Base-by-base conservation (phyloP, 805 yeast genomes). In the Candida ficus region DNA sequence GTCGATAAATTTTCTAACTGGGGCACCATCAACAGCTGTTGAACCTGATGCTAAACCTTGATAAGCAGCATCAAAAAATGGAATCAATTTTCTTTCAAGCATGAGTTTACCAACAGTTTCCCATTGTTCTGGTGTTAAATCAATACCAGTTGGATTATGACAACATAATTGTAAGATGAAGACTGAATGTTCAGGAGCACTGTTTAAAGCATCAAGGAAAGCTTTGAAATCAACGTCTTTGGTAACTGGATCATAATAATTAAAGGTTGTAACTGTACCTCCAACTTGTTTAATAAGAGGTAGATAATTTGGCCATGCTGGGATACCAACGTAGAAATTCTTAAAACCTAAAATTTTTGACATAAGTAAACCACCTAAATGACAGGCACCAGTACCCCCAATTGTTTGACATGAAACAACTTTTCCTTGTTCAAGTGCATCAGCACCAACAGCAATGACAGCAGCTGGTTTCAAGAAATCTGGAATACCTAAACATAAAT, bases 291-390 rank as follows among this genome's bases (percentile, higher is more conserved):
- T 69, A 60, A 89, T 91, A 49, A 91, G 84, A 60, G 81, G 88
- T 60, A 74, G 71, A 67, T 91, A 98, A 69, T 93, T 93, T 38
- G 93, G 95, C 99, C 99, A 91, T 14, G 98, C 88, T 49, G 98
- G 98, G 42, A 73, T 67, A 13, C 95, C 83, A 38, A 89, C 58
- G 61, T 87, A 87, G 36, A 90, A 69, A 22, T 68, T 63, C 43
- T 66, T 52, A 60, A 68, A 38, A 1, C 47, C 46, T 42, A 62
- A 50, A 42, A 63, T 58, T 33, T 55, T 54, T 14, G 56, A 42
- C 32, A 66, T 37, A 38, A 67, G 63, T 43, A 60, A 64, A 13
- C 87, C 95, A 22, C 89, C 91, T 53, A 89, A 66, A 56, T 90
- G 96, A 55, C 89, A 69, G 3, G 98, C 95, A 31, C 95, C 95